Base-by-base conservation (phyloP, 495 filamentous ascomycete species). In the Neurospora discreta region DNA sequence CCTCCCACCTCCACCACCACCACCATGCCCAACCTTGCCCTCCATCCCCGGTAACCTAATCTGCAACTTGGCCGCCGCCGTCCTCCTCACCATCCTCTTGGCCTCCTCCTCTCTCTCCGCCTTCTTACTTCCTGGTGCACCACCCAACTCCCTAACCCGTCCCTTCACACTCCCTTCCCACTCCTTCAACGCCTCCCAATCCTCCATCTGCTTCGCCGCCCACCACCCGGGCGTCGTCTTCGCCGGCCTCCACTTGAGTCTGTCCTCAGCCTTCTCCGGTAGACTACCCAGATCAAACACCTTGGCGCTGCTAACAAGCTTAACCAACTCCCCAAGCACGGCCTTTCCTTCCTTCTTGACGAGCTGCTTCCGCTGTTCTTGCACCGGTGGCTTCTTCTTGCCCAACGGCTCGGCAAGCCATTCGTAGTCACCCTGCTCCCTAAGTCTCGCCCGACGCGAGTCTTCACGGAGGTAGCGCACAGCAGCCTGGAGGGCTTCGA, bases 401-500 rank as follows among this genome's bases (percentile, higher is more conserved):
- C 78, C 79, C 43, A 94, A 83, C 8, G 92, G 91, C 71, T 89
- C 86, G 23, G 90, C 85, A 7, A 95, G 86, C 82, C 88, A 90
- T 73, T 89, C 87, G 68, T 87, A 80, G 18, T 83, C 83, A 40
- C 87, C 84, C 16, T 90, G 86, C 75, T 92, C 88, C 30, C 85
- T 84, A 30, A 89, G 77, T 39, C 89, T 87, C 3, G 89, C 84
- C 38, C 90, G 87, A n/a, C 87, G 82, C 77, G 89, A 93, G 70
- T 95, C 93, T 71, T 93, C 90, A 33, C 92, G 87, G 30, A 97
- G 82, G 81, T 89, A 95, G 65, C 90, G 88, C 18, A 98, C 89
- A 0, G 93, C 89, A 3, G 90, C 87, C 79, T 93, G 89, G 9
- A 97, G 86, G 71, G 82, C 86, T 26, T 82, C 77, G 52, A 97